Conservation (phyloP, 768 basidiomycete genomes). For the Bullera alba region DNA sequence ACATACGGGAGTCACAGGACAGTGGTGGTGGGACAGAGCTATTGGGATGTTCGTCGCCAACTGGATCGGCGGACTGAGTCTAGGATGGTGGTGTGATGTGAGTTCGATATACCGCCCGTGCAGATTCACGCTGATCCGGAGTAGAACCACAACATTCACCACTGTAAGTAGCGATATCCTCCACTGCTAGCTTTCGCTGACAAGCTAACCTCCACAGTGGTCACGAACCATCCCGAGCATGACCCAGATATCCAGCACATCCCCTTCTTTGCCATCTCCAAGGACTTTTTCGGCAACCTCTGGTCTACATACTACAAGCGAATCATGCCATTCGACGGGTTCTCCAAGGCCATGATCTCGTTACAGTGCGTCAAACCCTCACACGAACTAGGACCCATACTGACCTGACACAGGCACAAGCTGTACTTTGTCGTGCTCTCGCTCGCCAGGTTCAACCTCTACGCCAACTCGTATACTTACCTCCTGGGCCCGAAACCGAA, state of each 20-base stretch:
- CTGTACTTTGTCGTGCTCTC: slow-evolving; percentile 86
- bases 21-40: slow-evolving; percentile 72
- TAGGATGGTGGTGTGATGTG: slow-evolving; percentile 97
- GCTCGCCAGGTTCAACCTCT: slow-evolving; percentile 91
- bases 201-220: slow-evolving; percentile 53
- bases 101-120: slow-evolving; percentile 46
- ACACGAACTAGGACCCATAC: not conserved
- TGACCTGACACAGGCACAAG: slow-evolving; percentile 54
- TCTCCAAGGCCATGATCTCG: slow-evolving; percentile 60
- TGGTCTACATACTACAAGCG: slow-evolving; percentile 95
- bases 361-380: slow-evolving; percentile 55
- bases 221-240: slow-evolving; percentile 97
- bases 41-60: slow-evolving; percentile 70
- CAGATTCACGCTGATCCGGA: slow-evolving; percentile 12
- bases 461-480: slow-evolving; percentile 73
- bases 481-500: slow-evolving; percentile 52
- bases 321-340: slow-evolving; percentile 67
- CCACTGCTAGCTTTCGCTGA: not conserved
- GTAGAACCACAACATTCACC: slow-evolving; percentile 80
- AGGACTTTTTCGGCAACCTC: slow-evolving; percentile 72
- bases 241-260: slow-evolving; percentile 59
- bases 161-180: slow-evolving; percentile 57
- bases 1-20: slow-evolving; percentile 85
- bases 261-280: slow-evolving; percentile 90
- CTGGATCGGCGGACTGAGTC: slow-evolving; percentile 83